Percentiles rank a stretch among this genome's conserved stretches.
Evolutionary conservation across 2,329 filamentous ascomycete species (phyloP).

Genomic region (Ophiostoma sp.): DNA sequence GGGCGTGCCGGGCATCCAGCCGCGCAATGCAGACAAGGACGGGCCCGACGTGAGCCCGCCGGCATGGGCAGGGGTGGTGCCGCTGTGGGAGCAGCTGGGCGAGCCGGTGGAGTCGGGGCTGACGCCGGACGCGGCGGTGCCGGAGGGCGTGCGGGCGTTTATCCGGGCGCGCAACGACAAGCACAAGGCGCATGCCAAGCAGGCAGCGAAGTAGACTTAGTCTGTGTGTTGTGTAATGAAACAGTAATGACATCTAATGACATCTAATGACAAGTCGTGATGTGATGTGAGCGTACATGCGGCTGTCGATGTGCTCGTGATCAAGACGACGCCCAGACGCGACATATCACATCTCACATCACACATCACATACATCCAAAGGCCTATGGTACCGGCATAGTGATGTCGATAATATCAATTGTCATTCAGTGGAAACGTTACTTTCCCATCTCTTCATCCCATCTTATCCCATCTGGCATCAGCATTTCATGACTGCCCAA

Average conservation of each 20-base stretch:
- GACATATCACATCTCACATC: too few species aligned
- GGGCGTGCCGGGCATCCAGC: constrained; percentile 25
- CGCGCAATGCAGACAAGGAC: constrained; percentile 23
- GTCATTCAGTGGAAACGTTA: too few species aligned
- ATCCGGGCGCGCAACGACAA: constrained; percentile 20
- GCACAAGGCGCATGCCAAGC: constrained; percentile 19
- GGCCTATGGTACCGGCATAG: too few species aligned
- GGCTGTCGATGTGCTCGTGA: too few species aligned
- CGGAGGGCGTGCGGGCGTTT: constrained; percentile 20
- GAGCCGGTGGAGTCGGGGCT: constrained; percentile 25
- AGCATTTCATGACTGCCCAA: neutral
- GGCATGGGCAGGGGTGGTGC: constrained; percentile 26
- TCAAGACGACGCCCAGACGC: too few species aligned
- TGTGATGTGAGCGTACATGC: too few species aligned
- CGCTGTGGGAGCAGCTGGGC: constrained; percentile 27
- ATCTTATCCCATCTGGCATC: neutral
- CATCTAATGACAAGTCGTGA: too few species aligned
- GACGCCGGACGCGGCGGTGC: constrained; percentile 22
- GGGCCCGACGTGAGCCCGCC: constrained; percentile 20
- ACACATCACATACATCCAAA: too few species aligned
- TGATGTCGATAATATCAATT: too few species aligned
- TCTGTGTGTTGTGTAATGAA: neutral
- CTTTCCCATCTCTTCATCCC: neutral
- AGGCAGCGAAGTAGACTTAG: constrained; percentile 14
- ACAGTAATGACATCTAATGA: too few species aligned